Evolutionary conservation across 371 early-diverging fungal species (phyloP).

Genomic region (Catenaria anguillulae): DNA sequence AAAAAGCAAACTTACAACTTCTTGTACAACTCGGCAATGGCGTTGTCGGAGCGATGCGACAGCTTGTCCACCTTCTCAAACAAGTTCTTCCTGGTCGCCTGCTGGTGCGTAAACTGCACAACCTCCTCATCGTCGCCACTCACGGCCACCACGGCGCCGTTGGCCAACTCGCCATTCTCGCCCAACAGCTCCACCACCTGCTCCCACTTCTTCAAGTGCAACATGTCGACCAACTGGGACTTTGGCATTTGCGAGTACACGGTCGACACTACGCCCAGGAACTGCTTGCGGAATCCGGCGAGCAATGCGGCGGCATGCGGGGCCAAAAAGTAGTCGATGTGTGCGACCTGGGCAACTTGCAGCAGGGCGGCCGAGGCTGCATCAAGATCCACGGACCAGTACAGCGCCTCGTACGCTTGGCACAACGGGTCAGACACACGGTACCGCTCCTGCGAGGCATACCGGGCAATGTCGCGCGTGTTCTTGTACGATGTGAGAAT

Average conservation of each 20-base stretch:
- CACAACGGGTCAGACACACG: not conserved
- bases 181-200: too few species aligned
- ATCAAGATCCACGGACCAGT: not conserved
- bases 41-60: conserved; percentile 1
- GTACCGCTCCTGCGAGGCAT: not conserved
- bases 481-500: not conserved
- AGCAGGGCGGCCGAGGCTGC: not conserved
- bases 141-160: too few species aligned
- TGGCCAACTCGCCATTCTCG: not conserved
- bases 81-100: not conserved
- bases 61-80: not conserved
- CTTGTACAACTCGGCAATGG: not conserved
- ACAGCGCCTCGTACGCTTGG: not conserved
- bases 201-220: too few species aligned
- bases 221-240: too few species aligned
- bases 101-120: not conserved
- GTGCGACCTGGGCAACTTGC: not conserved
- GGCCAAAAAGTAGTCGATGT: not conserved
- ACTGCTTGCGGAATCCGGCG: not conserved
- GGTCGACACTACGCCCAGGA: not conserved
- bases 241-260: not conserved
- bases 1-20: not conserved
- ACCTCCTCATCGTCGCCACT: not conserved
- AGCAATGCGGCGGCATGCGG: not conserved
- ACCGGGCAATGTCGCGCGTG: conserved; percentile 3